Base-by-base conservation (phyloP, 2,329 filamentous ascomycete genomes). In the Ophiocordyceps sinensis region DNA sequence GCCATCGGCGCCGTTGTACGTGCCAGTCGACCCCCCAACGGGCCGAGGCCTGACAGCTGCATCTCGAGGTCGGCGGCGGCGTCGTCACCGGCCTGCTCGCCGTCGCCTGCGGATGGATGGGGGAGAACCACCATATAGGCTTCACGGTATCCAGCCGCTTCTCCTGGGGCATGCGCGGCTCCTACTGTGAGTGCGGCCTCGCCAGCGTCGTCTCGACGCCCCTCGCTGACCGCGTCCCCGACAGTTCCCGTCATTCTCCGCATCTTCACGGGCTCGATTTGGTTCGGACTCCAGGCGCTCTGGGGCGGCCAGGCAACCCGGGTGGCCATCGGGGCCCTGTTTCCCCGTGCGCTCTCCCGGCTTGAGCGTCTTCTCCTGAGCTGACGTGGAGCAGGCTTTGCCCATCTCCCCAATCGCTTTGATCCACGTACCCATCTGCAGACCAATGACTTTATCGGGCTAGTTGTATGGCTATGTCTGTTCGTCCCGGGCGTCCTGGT, bases 91-190 rank as follows among this genome's bases (percentile, higher is more conserved):
- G 50, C 14, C 29, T 47, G 14, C 39, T 52, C 12, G 49, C 50
- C 2, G 46, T 52, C 12, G 38, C 43, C 2, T 47, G 44, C 31
- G 50, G 50, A 6, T 52, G 48, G 49, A 46, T 50, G 40, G 50
- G 50, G n/a, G 49, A 49, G 21, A 39, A 48, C 28, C 50, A 53
- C 17, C 45, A 53, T 35, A 47, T 54, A 19, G 51, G 52, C 37
- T 54, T 50, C 43, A 52, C 52, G 9, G 52, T 54, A 13, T 47
- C 47, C 8, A 50, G 48, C 45, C 57, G 68, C 6, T 69, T 60
- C 45, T 65, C 63, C 9, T 71, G 68, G 67, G 68, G 68, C 4
- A 50, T 70, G 52, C 56, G 63, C 28, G 67, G 60, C 2, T 66
- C 63, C 36, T 71, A 69, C 40, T 49, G 52, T 51, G 19, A 37